These are phyloP conservation scores for Paramecium primaurelia DNA, from an alignment of 73 alveolate species.

Conservation along the genomic window DNA sequence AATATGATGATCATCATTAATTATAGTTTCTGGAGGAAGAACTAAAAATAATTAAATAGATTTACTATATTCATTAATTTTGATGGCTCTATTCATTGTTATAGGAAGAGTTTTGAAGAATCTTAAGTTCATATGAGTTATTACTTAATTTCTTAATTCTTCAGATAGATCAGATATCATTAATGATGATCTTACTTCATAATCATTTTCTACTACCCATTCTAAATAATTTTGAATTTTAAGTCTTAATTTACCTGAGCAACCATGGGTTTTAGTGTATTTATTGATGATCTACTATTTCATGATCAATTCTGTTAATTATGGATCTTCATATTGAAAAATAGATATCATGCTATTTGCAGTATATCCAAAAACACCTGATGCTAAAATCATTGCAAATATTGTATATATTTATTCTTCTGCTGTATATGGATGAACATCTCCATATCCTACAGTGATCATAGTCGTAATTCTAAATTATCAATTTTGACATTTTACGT, in stretches of 20 bases:
- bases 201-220: constrained; percentile 32
- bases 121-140: neutral
- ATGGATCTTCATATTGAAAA: neutral
- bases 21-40: neutral
- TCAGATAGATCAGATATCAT: neutral
- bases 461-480: constrained; percentile 91
- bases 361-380: constrained; percentile 53
- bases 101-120: neutral
- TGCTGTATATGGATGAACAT: constrained; percentile 77
- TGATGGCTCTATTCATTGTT: neutral
- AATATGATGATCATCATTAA: neutral
- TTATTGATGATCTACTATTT: neutral
- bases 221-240: neutral
- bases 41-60: neutral
- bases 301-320: neutral
- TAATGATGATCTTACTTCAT: neutral
- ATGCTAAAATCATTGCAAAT: constrained; percentile 77
- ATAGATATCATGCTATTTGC: constrained; percentile 39
- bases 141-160: neutral
- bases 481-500: neutral
- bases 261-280: neutral
- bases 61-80: neutral
- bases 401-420: constrained; percentile 83
- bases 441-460: constrained; percentile 97
- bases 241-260: neutral